Base-by-base conservation (phyloP, 1,139 yeast genomes). In the Geotrichum candidum region DNA sequence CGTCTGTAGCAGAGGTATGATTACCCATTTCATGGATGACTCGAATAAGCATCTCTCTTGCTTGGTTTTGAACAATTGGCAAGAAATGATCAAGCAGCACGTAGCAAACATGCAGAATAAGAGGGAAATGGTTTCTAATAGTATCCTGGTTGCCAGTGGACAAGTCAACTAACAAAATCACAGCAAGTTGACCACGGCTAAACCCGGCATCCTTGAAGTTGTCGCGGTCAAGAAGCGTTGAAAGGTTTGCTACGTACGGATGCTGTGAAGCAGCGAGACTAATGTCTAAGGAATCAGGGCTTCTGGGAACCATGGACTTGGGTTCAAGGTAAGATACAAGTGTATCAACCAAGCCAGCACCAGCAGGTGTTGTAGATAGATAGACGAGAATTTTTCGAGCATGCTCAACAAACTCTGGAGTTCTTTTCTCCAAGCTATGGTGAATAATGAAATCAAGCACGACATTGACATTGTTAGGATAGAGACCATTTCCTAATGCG, bases 51-150 rank as follows among this genome's bases (percentile, higher is more conserved):
- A 94, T 79, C 56, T 87, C 86, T 1, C 86, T 80, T 0, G 97
- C 96, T 68, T 90, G 95, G 62, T 89, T 92, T 68, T 88, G 96
- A 3, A 94, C 94, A 38, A 90, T 77, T 0, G 84, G 84, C 54
- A 89, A 79, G 73, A 94, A 95, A 72, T 95, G 98, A 71, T 95
- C 99, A 58, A 92, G 77, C 53, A 92, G 77, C 0, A 90, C 88
- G 67, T 92, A 82, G 1, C 92, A 82, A 1, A 89, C 83, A 69
- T 94, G 98, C n/a, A 94, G 74, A 48, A 94, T 75, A n/a, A 90
- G 75, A 0, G 98, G 92, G 13, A 92, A 75, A 57, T 84, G 83
- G 2, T 68, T 66, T 35, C 65, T 61, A 22, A 72, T 55, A 15
- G 68, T 65, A 18, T 76, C 76, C 73, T 54, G 82, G 67, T 70